These are phyloP conservation scores for Pichia deserticola DNA, from an alignment of 805 yeast species.

Conservation along the genomic window DNA sequence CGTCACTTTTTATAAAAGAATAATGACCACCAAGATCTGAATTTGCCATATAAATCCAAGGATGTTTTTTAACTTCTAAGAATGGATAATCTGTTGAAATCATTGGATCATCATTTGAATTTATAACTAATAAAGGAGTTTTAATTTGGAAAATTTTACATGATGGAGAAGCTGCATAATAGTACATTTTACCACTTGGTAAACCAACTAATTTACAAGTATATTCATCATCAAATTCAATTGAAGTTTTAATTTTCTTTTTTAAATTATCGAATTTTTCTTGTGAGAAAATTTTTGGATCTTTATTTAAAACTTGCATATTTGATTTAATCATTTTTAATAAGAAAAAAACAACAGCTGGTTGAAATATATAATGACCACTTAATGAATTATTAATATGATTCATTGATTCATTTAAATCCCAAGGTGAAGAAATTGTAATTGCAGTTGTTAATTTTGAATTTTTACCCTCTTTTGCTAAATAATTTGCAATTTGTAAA, in stretches of 20 bases:
- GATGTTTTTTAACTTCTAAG: conserved; percentile 44
- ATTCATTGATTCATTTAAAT: conserved; percentile 47
- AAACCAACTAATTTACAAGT: conserved; percentile 60
- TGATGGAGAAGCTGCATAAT: conserved; percentile 57
- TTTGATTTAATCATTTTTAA: conserved; percentile 39
- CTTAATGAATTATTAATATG: conserved; percentile 33
- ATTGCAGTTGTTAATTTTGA: conserved; percentile 50
- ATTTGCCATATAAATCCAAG: conserved; percentile 48
- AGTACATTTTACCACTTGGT: conserved; percentile 54
- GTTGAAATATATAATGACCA: conserved; percentile 36
- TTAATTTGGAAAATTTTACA: conserved; percentile 47
- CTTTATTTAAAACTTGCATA: conserved; percentile 27
- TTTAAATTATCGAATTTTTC: conserved; percentile 25
- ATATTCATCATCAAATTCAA: conserved; percentile 54
- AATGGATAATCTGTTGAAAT: conserved; percentile 47
- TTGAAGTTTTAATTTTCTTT: conserved; percentile 34
- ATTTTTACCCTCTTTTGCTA: conserved; percentile 58
- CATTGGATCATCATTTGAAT: conserved; percentile 63
- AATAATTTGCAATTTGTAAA: conserved; percentile 53
- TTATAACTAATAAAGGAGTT: conserved; percentile 56
- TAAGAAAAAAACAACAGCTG: conserved; percentile 34
- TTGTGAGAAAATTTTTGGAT: conserved; percentile 22
- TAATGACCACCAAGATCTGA: conserved; percentile 70
- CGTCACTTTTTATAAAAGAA: conserved; percentile 39
- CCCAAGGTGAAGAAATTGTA: conserved; percentile 67